These are phyloP conservation scores for Juglanconis sp. DNA, from an alignment of 2,329 filamentous ascomycete genomes.

Conservation along the genomic window DNA sequence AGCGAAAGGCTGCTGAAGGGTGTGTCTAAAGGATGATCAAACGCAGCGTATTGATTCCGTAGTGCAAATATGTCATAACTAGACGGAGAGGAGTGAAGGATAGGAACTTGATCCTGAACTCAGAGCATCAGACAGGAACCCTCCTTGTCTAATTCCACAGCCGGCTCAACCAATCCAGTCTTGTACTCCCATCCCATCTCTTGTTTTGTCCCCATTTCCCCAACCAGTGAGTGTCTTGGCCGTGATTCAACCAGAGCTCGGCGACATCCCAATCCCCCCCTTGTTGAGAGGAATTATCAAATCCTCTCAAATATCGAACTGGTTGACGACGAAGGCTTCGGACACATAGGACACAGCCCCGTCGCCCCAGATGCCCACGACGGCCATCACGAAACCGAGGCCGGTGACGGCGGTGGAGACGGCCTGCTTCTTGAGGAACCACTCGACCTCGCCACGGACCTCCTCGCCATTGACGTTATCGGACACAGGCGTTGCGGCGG, in stretches of 20 bases:
- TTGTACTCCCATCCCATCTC: no score
- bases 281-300: no score
- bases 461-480: slow-evolving; percentile 59
- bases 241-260: no score
- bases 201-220: no score
- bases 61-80: not conserved
- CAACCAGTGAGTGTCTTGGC: no score
- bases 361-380: slow-evolving; percentile 56
- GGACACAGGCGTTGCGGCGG: slow-evolving; percentile 36
- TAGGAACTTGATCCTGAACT: not conserved
- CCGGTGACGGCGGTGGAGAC: slow-evolving; percentile 53
- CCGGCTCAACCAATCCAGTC: slow-evolving; percentile 38
- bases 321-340: slow-evolving; percentile 9
- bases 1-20: no score
- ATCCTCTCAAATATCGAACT: not conserved
- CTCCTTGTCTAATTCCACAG: not conserved
- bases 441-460: slow-evolving; percentile 54
- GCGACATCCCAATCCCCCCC: no score
- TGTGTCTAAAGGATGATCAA: not conserved
- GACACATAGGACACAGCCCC: slow-evolving; percentile 10
- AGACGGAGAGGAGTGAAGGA: not conserved
- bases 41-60: not conserved
- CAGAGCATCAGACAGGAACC: not conserved
- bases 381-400: slow-evolving; percentile 57
- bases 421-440: slow-evolving; percentile 51